Base-by-base conservation (phyloP, 257 asterid species). In the Rauvolfia tetraphylla region DNA sequence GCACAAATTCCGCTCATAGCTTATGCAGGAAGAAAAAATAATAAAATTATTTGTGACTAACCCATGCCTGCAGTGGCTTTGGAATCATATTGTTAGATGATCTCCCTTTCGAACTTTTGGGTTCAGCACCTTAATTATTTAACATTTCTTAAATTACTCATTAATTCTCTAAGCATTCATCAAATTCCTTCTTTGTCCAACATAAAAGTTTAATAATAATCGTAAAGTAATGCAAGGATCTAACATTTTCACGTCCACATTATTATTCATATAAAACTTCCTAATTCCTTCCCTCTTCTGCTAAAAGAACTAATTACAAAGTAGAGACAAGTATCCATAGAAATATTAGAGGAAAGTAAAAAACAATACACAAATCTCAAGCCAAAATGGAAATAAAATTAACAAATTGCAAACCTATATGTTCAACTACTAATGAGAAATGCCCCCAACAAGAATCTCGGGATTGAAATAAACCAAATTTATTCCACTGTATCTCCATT, bases 401-500 rank as follows among this genome's bases (percentile, higher is more conserved):
- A 69, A 82, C 71, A 71, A 79, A 76, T 75, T 56, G 74, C 90
- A 56, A 78, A 94, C 98, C 98, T 90, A 93, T 88, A 44, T 80
- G 89, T 82, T 93, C 93, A 82, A 86, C 73, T 79, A 87, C 86
- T 68, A 89, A 88, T 71, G 90, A 87, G 62, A 93, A 74, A 80
- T 76, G 82, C 41, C 83, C 90, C 97, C 97, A 89, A 75, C 84
- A 87, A 76, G 97, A 86, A 83, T 87, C 85, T 68, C 72, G 92
- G 73, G 85, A 87, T 80, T 78, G 88, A 36, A 77, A 53, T 73
- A 89, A 81, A 78, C 87, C 83, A 79, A 88, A 86, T 83, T 54
- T 85, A 81, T 82, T 78, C 83, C 83, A 84, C 54, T 84, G 86
- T 86, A 90, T 86, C 85, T 92, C 96, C 71, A 86, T 75, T 67